Base-by-base conservation (phyloP, 345 rosid genomes). In the Melaleuca alternifolia region DNA sequence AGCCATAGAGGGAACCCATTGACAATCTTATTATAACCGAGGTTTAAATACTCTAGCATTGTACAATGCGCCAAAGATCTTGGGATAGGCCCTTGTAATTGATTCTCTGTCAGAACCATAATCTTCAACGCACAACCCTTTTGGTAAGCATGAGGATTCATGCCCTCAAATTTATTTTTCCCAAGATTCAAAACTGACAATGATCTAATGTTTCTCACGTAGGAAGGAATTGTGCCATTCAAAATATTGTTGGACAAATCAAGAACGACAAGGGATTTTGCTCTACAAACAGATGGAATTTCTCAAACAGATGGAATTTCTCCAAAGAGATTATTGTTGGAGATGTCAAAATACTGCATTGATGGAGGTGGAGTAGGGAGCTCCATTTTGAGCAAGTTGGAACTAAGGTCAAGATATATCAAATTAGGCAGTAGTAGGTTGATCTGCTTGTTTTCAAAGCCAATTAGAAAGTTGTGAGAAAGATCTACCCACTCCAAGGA, bases 41-140 rank as follows among this genome's bases (percentile, higher is more conserved):
- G 8, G 33, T 59, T 59, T 8, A 59, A 59, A 59, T 59, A 59
- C 71, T 59, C 33, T 5, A 59, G 14, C 33, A 5, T 59, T 59
- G 0, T 26, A 26, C 71, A 59, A n/a, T 59, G 26, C 1, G 18
- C 33, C 16, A 59, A 59, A 59, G 71, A n/a, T 59, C 33, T n/a
- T 11, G 71, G 71, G 18, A n/a, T 1, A n/a, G 6, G 0, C 71
- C 71, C 71, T 0, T 12, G 2, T 1, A 59, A 59, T n/a, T 0
- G 33, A 59, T n/a, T 59, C 71, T 59, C 18, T 59, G 33, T 5
- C 16, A 59, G 71, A 16, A 26, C 33, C 11, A 51, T 51, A 12
- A 51, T 4, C 11, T 4, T 11, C 5, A 11, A 51, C 3, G 52
- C 52, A 12, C 52, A 51, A 51, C 52, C 52, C 13, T 51, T 51